Evolutionary conservation across 2,329 filamentous ascomycete species (phyloP), one percentile per base, ranked within the genome.

Genomic region (Intubia oerlemansii): DNA sequence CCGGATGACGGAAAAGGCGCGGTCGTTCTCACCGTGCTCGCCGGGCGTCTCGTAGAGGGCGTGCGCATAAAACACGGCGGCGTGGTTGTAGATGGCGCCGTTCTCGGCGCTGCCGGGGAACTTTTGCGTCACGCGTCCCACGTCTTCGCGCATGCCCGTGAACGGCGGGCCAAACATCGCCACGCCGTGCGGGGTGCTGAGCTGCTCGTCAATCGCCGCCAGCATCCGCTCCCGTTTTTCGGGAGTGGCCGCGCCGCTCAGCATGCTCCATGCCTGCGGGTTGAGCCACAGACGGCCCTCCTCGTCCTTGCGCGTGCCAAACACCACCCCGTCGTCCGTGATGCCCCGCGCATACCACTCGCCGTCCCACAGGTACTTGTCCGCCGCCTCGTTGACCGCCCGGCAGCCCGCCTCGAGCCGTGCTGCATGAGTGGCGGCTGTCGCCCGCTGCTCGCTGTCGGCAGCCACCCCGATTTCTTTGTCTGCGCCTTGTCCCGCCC

Each of bases 51-150:
- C n/a, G n/a, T n/a, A n/a, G n/a, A 67, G 41, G 9, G 54, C 54
- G 48, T 62, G 56, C 27, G 59, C 51, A 42, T 63, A 67, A 40
- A 66, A 67, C 9, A 56, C 52, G 18, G 51, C 54, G 0, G 62
- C 61, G 41, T 67, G 62, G 46, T 66, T 67, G 43, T 66, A 67
- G 12, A 67, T 58, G 15, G 57, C 56, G 1, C 51, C 62, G 41
- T 67, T 67, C 44, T 67, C 62, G n/a, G 55, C 62, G 25, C 59
- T 59, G 3, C 62, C 62, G 3, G 60, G 55, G 32, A 58, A 62
- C 42, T 66, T 66, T 40, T 66, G 61, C 33, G 62, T 66, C 10
- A 66, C 62, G 25, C 62, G 60, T 8, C 62, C 62, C 14, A 66
- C 50, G 33, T 67, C 61, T 44, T 66, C 62, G 29, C 61, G 58